Conservation (phyloP, 2,329 filamentous ascomycete genomes). For the Trichoderma aggressivum region DNA sequence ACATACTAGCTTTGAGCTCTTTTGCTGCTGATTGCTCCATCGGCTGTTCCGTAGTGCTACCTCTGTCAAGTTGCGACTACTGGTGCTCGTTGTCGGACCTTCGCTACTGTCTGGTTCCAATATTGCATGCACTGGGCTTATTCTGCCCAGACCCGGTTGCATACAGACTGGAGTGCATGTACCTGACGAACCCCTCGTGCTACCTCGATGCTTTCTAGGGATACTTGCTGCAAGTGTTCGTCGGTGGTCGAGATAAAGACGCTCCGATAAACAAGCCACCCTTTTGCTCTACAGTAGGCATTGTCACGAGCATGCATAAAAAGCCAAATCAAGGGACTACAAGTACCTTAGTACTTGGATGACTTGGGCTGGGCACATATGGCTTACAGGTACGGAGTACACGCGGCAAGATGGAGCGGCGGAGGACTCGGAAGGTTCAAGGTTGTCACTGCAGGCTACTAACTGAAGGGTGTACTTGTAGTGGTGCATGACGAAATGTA, state of each 20-base stretch:
- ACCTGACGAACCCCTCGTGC: not conserved
- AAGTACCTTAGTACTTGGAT: not conserved
- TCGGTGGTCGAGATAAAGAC: not conserved
- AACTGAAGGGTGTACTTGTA: constrained; percentile 34
- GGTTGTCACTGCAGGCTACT: not conserved
- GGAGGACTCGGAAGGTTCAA: constrained; percentile 7
- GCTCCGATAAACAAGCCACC: not conserved
- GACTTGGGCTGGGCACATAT: not conserved
- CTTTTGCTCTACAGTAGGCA: not conserved
- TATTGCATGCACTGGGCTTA: not conserved
- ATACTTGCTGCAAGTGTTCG: not conserved
- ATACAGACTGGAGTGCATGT: constrained; percentile 6
- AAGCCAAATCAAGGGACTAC: not conserved
- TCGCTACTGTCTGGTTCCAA: not conserved
- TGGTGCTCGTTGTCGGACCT: not conserved
- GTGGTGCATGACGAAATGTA: constrained; percentile 36
- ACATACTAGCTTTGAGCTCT: not conserved
- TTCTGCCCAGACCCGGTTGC: constrained; percentile 6
- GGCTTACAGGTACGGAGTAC: not conserved
- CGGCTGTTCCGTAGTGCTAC: constrained; percentile 4
- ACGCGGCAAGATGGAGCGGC: constrained; percentile 6
- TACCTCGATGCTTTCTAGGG: not conserved
- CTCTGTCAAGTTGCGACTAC: not conserved
- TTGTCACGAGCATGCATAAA: not conserved
- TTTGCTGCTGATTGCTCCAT: constrained; percentile 7